phyloP scores from a whole-genome alignment of 1,284 basidiomycete species.

The Xerocomus minutiporus region DNA sequence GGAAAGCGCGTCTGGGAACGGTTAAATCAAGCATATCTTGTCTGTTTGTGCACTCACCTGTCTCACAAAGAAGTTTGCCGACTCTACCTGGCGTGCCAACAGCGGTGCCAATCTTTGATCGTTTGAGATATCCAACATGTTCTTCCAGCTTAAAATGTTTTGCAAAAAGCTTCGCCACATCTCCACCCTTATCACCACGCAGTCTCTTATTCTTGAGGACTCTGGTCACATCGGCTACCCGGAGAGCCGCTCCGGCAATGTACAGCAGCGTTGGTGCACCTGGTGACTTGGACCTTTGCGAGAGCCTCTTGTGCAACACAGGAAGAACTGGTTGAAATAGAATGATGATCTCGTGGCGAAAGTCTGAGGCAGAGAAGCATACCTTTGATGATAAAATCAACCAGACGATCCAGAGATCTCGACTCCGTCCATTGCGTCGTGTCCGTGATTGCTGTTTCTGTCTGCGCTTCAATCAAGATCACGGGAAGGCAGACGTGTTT shows the following conservation, averaged over 20 bases:
- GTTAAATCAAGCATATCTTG: slow-evolving; percentile 8
- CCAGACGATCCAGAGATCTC: slow-evolving; percentile 63
- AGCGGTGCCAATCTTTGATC: slow-evolving; percentile 72
- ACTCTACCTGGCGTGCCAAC: slow-evolving; percentile 80
- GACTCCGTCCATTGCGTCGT: slow-evolving; percentile 66
- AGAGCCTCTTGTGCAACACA: slow-evolving; percentile 60
- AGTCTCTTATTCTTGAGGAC: slow-evolving; percentile 64
- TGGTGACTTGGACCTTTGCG: slow-evolving; percentile 64
- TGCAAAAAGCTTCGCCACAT: slow-evolving; percentile 82
- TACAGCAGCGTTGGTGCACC: slow-evolving; percentile 78
- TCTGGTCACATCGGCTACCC: slow-evolving; percentile 73
- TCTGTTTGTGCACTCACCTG: slow-evolving; percentile 46
- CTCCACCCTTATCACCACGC: slow-evolving; percentile 72
- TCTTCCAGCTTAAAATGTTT: slow-evolving; percentile 82
- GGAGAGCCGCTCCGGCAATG: slow-evolving; percentile 71
- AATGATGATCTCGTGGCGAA: background rate
- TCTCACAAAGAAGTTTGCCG: slow-evolving; percentile 73
- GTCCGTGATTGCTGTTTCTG: slow-evolving; percentile 68
- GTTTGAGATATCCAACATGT: slow-evolving; percentile 69
- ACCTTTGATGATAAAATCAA: slow-evolving; percentile 72
- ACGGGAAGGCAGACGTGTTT: slow-evolving; percentile 9
- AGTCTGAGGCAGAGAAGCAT: slow-evolving; percentile 11
- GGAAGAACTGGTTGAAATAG: slow-evolving; percentile 52
- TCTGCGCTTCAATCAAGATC: slow-evolving; percentile 48
- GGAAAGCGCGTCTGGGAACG: slow-evolving; percentile 56